These are phyloP conservation scores for Candolleomyces eurysporus DNA, from an alignment of 768 basidiomycete genomes.

Conservation along the genomic window DNA sequence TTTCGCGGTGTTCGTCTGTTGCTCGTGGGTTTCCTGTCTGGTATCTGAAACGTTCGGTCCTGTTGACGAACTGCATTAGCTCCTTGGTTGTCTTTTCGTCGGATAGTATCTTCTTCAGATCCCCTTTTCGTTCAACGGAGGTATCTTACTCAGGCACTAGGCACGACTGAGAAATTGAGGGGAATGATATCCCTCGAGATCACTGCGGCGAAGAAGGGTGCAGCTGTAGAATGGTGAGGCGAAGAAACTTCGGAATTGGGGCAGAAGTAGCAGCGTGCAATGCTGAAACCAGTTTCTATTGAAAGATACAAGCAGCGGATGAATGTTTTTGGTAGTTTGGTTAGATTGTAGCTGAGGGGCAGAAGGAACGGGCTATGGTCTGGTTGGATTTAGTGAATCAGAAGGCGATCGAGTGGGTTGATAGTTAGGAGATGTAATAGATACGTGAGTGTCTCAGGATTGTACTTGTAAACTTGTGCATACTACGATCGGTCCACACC, in stretches of 20 bases:
- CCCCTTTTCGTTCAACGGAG: no score
- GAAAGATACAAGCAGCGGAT: constrained; percentile 62
- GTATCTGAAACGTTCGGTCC: no score
- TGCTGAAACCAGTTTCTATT: constrained; percentile 18
- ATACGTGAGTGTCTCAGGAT: no score
- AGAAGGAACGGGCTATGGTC: constrained; percentile 65
- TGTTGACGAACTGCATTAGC: no score
- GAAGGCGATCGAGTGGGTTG: constrained; percentile 19
- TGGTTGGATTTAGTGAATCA: constrained; percentile 60
- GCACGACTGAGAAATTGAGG: constrained; percentile 20
- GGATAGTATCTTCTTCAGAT: no score
- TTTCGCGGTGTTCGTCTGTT: no score
- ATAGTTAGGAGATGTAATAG: not conserved
- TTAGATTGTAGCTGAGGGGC: constrained; percentile 61
- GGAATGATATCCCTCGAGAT: constrained; percentile 25
- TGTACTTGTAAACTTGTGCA: no score
- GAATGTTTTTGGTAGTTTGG: constrained; percentile 64
- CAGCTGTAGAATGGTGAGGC: constrained; percentile 1
- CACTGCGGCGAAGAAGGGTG: not conserved
- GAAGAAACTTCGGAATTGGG: not conserved
- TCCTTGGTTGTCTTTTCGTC: no score
- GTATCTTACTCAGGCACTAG: constrained; percentile 1
- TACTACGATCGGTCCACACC: no score
- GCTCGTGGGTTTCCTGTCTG: no score
- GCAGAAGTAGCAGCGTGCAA: not conserved